A percentile compares a stretch with the other conserved stretches of the same genome.
phyloP scores from a whole-genome alignment of 2,329 filamentous ascomycete genomes.

The Coniochaeta sp. region DNA sequence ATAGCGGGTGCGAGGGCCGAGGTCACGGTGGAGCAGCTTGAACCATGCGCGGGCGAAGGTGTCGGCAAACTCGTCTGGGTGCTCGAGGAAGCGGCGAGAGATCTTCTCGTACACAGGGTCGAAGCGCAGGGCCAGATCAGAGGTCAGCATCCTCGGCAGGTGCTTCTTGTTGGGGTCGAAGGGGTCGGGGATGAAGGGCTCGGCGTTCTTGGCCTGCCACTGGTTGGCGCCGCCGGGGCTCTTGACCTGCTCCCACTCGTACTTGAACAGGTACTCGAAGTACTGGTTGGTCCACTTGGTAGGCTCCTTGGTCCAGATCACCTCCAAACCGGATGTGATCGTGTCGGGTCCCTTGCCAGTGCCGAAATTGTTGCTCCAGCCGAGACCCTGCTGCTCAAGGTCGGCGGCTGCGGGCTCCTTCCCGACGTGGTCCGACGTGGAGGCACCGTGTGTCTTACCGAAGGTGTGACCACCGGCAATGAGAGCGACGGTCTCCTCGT shows the following conservation, averaged over 20 bases:
- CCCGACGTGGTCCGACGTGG: constrained; percentile 53
- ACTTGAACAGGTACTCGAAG: constrained; percentile 70
- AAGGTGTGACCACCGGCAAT: constrained; percentile 75
- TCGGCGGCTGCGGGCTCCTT: constrained; percentile 58
- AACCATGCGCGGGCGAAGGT: constrained; percentile 72
- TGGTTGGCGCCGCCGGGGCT: constrained; percentile 70
- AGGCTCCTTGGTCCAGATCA: constrained; percentile 71
- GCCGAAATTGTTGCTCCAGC: constrained; percentile 60
- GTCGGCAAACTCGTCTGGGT: constrained; percentile 62
- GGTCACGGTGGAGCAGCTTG: constrained; percentile 75
- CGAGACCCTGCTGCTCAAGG: constrained; percentile 61
- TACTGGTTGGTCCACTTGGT: constrained; percentile 69
- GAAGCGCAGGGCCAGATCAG: constrained; percentile 63
- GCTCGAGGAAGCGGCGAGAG: constrained; percentile 57
- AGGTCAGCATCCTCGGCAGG: constrained; percentile 68
- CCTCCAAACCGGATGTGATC: constrained; percentile 71
- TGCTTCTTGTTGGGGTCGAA: constrained; percentile 65
- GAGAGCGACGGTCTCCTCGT: constrained; percentile 72
- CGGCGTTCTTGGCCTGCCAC: constrained; percentile 65
- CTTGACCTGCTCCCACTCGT: constrained; percentile 70
- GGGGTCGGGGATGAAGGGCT: constrained; percentile 62
- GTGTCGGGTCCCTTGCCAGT: constrained; percentile 63
- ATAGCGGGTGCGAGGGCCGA: constrained; percentile 65
- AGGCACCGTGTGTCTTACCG: constrained; percentile 75
- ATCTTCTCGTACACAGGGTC: constrained; percentile 73